phyloP scores from a whole-genome alignment of 495 filamentous ascomycete species.

The Evernia prunastri region DNA sequence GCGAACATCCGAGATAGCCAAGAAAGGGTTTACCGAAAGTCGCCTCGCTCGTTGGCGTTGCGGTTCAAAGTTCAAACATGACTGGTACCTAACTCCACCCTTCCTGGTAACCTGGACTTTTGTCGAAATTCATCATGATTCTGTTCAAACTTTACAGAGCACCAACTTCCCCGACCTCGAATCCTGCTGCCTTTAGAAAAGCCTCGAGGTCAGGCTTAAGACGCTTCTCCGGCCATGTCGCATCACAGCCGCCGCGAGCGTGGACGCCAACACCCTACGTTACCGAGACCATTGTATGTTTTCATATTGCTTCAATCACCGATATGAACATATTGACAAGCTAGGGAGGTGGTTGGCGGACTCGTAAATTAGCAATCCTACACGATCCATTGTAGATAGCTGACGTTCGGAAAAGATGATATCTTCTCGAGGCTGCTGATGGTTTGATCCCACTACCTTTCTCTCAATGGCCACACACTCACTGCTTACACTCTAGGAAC shows the following conservation, averaged over 20 bases:
- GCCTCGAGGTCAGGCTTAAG: slow-evolving; percentile 30
- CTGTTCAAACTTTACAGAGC: slow-evolving; percentile 11
- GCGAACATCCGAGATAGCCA: no score
- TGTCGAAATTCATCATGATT: neutral
- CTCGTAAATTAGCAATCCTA: slow-evolving; percentile 51
- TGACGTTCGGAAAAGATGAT: slow-evolving; percentile 51
- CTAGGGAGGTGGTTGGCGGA: slow-evolving; percentile 85
- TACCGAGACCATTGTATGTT: slow-evolving; percentile 73
- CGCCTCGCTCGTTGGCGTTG: no score
- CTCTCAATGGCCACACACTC: slow-evolving; percentile 10
- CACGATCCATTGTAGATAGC: slow-evolving; percentile 20
- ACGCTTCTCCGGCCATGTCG: slow-evolving; percentile 34
- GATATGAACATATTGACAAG: slow-evolving; percentile 35
- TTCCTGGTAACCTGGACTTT: neutral
- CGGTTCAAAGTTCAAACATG: no score
- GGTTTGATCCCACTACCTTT: slow-evolving; percentile 35
- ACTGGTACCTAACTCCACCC: neutral
- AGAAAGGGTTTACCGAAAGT: slow-evolving; percentile 11
- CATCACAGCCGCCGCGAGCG: slow-evolving; percentile 38
- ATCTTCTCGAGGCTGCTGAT: slow-evolving; percentile 78
- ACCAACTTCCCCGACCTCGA: slow-evolving; percentile 18
- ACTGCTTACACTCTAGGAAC: slow-evolving; percentile 53
- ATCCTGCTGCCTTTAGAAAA: slow-evolving; percentile 32
- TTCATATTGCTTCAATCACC: neutral
- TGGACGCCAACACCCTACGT: slow-evolving; percentile 67